Conservation (phyloP, 2,329 filamentous ascomycete genomes). For the Penicillium rolfsii region DNA sequence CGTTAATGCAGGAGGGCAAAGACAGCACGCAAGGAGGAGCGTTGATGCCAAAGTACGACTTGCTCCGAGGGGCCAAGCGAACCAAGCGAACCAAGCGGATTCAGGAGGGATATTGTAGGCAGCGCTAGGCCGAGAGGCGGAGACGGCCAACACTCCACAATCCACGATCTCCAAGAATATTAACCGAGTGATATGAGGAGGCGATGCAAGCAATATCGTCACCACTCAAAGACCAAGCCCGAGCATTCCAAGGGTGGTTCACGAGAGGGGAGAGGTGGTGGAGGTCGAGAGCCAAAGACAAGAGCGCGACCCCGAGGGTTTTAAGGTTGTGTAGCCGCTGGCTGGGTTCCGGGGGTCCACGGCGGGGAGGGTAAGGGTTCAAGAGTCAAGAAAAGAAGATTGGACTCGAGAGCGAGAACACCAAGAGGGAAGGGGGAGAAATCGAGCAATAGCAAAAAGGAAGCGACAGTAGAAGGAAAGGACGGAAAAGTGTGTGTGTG, state of each 20-base stretch:
- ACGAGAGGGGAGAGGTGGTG: neutral
- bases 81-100: neutral
- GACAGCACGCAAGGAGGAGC: slow-evolving; percentile 10
- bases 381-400: neutral
- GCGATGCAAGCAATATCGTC: slow-evolving; percentile 7
- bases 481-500: neutral
- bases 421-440: neutral
- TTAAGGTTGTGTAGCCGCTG: slow-evolving; percentile 9
- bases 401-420: neutral
- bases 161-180: neutral
- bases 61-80: slow-evolving; percentile 3
- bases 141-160: slow-evolving; percentile 7
- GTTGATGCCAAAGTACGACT: slow-evolving; percentile 4
- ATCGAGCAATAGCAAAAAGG: no score
- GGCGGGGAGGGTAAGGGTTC: neutral
- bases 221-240: slow-evolving; percentile 12
- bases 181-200: neutral
- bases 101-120: neutral
- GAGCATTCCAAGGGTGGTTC: slow-evolving; percentile 11
- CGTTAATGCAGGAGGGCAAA: slow-evolving; percentile 7
- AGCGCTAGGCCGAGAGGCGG: neutral
- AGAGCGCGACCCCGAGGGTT: neutral
- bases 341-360: neutral
- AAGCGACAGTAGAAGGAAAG: slow-evolving; percentile 4
- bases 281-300: neutral